Percentiles rank a stretch among this genome's conserved stretches.
These are phyloP conservation scores for Quercus aquifolioides DNA, from an alignment of 306 rosid species.

Conservation along the genomic window DNA sequence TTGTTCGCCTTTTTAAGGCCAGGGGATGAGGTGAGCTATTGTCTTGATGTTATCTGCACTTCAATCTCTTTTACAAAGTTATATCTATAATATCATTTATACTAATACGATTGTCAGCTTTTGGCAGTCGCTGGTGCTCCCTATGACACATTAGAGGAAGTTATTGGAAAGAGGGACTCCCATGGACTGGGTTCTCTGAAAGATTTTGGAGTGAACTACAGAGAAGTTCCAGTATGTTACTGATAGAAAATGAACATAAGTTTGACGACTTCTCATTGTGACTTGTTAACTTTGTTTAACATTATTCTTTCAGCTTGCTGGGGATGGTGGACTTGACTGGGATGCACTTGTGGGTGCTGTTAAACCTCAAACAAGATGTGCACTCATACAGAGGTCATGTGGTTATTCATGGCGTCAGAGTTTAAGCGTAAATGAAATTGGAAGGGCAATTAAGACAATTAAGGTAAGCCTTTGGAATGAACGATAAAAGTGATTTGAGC, in stretches of 20 bases:
- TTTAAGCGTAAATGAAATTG: slow-evolving; percentile 76
- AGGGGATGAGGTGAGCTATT: slow-evolving; percentile 79
- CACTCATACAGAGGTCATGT: slow-evolving; percentile 88
- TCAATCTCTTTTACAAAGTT: slow-evolving; percentile 9
- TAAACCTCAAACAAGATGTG: slow-evolving; percentile 78
- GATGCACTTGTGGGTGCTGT: slow-evolving; percentile 55
- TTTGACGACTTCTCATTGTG: slow-evolving; percentile 3
- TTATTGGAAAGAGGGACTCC: slow-evolving; percentile 87
- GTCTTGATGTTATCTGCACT: slow-evolving; percentile 13
- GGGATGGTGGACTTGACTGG: slow-evolving; percentile 88
- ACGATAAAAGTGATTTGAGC: background rate
- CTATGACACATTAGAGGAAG: slow-evolving; percentile 91
- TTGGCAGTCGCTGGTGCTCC: slow-evolving; percentile 99
- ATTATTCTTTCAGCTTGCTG: slow-evolving; percentile 57
- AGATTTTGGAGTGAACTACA: slow-evolving; percentile 85
- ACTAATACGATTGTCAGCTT: slow-evolving; percentile 70
- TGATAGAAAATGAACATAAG: background rate
- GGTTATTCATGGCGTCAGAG: slow-evolving; percentile 96
- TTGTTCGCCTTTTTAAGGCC: slow-evolving; percentile 82
- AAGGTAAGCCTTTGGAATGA: slow-evolving; percentile 48
- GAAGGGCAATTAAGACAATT: slow-evolving; percentile 66
- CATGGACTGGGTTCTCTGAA: slow-evolving; percentile 81
- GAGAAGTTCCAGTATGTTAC: slow-evolving; percentile 81
- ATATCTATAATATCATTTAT: slow-evolving; percentile 26
- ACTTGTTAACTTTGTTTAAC: slow-evolving; percentile 11